A percentile compares a stretch with the other conserved stretches of the same genome.
phyloP scores from a whole-genome alignment of 2,329 filamentous ascomycete species.

The Colletotrichum sp. region DNA sequence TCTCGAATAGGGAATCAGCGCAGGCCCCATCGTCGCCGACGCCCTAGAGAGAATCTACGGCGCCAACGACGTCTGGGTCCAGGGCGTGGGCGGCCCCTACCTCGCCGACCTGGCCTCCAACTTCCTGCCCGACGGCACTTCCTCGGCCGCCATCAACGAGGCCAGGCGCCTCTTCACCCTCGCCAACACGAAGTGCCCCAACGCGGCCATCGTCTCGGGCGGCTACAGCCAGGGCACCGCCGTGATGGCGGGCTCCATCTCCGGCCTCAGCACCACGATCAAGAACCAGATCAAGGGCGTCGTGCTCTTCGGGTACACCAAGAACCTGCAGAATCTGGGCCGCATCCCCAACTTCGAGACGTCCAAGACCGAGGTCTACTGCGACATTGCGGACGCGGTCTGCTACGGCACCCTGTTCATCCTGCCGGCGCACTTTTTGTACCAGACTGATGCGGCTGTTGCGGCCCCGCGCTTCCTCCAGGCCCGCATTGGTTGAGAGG shows the following conservation, averaged over 20 bases:
- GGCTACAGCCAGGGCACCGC: conserved; percentile 48
- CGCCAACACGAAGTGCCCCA: conserved; percentile 47
- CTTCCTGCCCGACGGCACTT: conserved; percentile 40
- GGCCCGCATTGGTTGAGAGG: conserved; percentile 20
- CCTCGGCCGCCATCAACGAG: conserved; percentile 40
- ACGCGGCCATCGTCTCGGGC: conserved; percentile 45
- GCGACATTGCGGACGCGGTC: conserved; percentile 37
- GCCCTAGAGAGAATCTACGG: conserved; percentile 32
- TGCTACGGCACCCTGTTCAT: conserved; percentile 41
- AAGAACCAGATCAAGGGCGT: conserved; percentile 39
- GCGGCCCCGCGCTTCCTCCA: conserved; percentile 28
- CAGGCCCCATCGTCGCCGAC: conserved; percentile 32
- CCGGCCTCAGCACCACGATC: conserved; percentile 32
- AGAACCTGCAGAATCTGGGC: conserved; percentile 45
- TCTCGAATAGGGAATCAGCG: conserved; percentile 25
- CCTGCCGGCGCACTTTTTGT: conserved; percentile 35
- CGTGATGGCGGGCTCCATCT: conserved; percentile 44
- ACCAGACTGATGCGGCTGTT: conserved; percentile 24
- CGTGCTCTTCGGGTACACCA: conserved; percentile 45
- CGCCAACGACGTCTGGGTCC: conserved; percentile 38
- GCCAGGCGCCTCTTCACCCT: conserved; percentile 42
- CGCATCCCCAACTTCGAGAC: conserved; percentile 40
- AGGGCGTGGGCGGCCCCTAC: conserved; percentile 48
- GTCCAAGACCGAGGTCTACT: conserved; percentile 41
- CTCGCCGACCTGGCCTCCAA: conserved; percentile 38